Evolutionary conservation across 2,329 filamentous ascomycete genomes (phyloP), one percentile per base, ranked within the genome.

Genomic region (Penicillium sp.): DNA sequence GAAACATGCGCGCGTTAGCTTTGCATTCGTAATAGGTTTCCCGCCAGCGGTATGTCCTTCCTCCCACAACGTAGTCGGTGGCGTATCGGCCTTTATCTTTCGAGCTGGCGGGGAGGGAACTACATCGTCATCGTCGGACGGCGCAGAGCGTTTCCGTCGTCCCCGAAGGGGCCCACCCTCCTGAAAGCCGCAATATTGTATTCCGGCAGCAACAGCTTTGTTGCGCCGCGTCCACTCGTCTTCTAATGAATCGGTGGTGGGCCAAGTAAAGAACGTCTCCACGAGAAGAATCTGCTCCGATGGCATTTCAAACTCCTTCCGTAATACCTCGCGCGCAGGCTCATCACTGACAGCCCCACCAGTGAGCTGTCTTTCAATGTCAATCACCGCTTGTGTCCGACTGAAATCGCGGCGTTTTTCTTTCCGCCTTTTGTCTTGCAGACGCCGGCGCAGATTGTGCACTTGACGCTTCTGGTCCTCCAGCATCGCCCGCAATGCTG

Each of bases 221-320:
- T 56, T 51, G n/a, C 37, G 39, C 13, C 41, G 36, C 26, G 20
- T 37, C 43, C 42, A 58, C 34, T 57, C 42, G 7, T 50, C 47
- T 43, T 59, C 47, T 39, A 56, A 35, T 33, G 19, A 56, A 33
- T 51, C 33, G 15, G 50, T 47, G 17, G 35, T 52, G 13, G 48
- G 47, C 41, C 39, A 51, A 21, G 43, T 53, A 23, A 59, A 45
- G 25, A 57, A 45, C 4, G 27, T 53, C 44, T 51, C 36, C 19
- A 59, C 25, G n/a, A 59, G 45, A 43, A 42, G 30, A 29, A 57
- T 52, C 45, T 51, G 45, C 32, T 45, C 26, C 14, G 36, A 42
- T 39, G 23, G 45, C 26, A 57, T 48, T 36, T 27, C 14, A 38
- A 48, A 43, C 40, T 57, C 42, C 17, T 43, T 44, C 31, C 41